phyloP scores from a whole-genome alignment of 139 green algal species.

The Nannochloris sp. region DNA sequence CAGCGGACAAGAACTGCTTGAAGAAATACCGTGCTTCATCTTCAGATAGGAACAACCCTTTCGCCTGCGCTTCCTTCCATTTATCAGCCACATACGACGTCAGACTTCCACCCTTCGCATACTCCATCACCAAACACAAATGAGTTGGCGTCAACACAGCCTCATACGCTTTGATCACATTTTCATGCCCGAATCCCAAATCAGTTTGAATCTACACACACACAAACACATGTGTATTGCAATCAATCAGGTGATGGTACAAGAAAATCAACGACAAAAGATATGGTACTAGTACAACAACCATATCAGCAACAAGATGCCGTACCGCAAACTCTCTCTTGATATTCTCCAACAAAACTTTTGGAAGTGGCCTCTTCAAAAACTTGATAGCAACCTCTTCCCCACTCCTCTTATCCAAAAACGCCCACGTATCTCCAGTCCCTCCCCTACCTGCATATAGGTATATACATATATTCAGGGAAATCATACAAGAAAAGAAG shows the following conservation, averaged over 20 bases:
- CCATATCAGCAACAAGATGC: background rate
- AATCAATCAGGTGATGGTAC: too few relatives aligned
- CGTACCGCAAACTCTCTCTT: conserved; percentile 43
- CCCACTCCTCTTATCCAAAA: conserved; percentile 34
- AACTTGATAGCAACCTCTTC: conserved; percentile 59
- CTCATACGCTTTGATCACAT: conserved; percentile 38
- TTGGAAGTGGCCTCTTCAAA: conserved; percentile 55
- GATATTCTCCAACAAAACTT: conserved; percentile 50
- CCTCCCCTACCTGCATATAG: conserved; percentile 37
- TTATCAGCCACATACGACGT: conserved; percentile 54
- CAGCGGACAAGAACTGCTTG: conserved; percentile 76
- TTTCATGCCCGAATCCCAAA: conserved; percentile 27
- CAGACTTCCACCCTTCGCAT: conserved; percentile 49
- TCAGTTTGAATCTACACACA: conserved; percentile 32
- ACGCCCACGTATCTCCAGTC: conserved; percentile 64
- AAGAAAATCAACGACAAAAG: too few relatives aligned
- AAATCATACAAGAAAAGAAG: background rate
- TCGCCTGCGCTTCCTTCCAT: conserved; percentile 52
- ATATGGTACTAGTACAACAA: too few relatives aligned
- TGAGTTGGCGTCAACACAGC: conserved; percentile 34
- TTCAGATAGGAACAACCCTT: conserved; percentile 63
- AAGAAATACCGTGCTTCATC: conserved; percentile 84
- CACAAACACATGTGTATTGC: too few relatives aligned
- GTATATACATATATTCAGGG: background rate
- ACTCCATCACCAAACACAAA: conserved; percentile 47